phyloP scores from a whole-genome alignment of 306 rosid genomes.

The Citrullus amarus region DNA sequence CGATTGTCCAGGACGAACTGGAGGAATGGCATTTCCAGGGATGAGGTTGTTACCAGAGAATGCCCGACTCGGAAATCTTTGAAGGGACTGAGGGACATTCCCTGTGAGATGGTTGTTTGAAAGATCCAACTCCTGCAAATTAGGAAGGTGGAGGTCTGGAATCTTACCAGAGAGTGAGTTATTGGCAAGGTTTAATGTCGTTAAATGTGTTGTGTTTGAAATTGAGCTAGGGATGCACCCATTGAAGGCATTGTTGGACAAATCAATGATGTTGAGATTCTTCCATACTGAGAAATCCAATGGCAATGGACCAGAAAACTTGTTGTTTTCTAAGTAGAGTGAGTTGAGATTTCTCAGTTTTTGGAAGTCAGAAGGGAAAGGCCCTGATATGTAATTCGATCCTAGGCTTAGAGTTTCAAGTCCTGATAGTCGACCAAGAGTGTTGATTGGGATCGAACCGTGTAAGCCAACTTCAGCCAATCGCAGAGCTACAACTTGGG shows the following conservation, averaged over 20 bases:
- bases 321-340: slow-evolving; percentile 57
- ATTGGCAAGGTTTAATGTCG: slow-evolving; percentile 55
- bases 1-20: slow-evolving; percentile 39
- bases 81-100: slow-evolving; percentile 52
- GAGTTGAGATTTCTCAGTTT: slow-evolving; percentile 41
- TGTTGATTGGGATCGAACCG: slow-evolving; percentile 62
- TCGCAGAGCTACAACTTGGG: slow-evolving; percentile 42
- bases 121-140: slow-evolving; percentile 41
- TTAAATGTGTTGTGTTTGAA: slow-evolving; percentile 46
- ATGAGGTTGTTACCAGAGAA: slow-evolving; percentile 62
- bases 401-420: slow-evolving; percentile 58
- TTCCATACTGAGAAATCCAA: slow-evolving; percentile 64
- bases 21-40: slow-evolving; percentile 31
- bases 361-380: slow-evolving; percentile 70
- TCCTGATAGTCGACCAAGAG: slow-evolving; percentile 51
- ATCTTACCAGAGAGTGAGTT: slow-evolving; percentile 68
- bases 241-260: slow-evolving; percentile 58
- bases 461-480: slow-evolving; percentile 60
- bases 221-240: slow-evolving; percentile 65
- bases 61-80: slow-evolving; percentile 49
- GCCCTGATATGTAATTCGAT: slow-evolving; percentile 52
- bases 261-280: slow-evolving; percentile 47
- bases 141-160: slow-evolving; percentile 48
- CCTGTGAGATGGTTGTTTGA: slow-evolving; percentile 66
- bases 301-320: slow-evolving; percentile 74